Evolutionary conservation across 208 protist genomes (phyloP).

Genomic region (Naegleria gruberi): DNA sequence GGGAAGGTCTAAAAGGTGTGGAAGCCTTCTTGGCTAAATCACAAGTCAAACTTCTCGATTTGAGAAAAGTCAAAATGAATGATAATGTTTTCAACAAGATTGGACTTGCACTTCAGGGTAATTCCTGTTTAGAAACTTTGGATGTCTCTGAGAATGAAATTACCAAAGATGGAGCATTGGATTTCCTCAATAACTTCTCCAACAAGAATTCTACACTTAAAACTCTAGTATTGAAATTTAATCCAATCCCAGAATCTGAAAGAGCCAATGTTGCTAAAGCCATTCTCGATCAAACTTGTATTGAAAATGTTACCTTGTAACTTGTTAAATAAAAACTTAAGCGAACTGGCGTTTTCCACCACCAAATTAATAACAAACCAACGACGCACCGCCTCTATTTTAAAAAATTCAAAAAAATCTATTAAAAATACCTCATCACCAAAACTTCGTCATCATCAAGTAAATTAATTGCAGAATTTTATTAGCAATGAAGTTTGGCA

Average conservation of each 20-base stretch:
- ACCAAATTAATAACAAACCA: too few relatives aligned
- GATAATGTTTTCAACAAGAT: not conserved
- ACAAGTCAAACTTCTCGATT: not conserved
- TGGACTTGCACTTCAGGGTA: not conserved
- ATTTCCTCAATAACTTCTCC: not conserved
- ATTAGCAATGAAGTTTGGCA: slow-evolving; percentile 22
- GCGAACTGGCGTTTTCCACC: too few relatives aligned
- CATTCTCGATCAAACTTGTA: not conserved
- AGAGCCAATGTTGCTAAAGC: not conserved
- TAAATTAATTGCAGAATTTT: too few relatives aligned
- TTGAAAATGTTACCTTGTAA: not conserved
- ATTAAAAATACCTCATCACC: too few relatives aligned
- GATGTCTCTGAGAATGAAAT: not conserved
- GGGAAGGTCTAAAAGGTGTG: not conserved
- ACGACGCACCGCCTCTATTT: too few relatives aligned
- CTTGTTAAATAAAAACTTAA: too few relatives aligned
- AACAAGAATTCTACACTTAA: not conserved
- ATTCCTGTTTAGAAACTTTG: not conserved
- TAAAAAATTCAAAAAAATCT: too few relatives aligned
- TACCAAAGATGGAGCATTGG: not conserved
- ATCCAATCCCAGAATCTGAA: not conserved
- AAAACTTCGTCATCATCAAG: too few relatives aligned
- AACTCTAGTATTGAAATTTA: not conserved
- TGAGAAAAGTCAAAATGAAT: not conserved
- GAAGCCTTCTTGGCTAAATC: not conserved